These are phyloP conservation scores for Blastocladiella britannica DNA, from an alignment of 192 early-diverging fungal species.

Conservation along the genomic window DNA sequence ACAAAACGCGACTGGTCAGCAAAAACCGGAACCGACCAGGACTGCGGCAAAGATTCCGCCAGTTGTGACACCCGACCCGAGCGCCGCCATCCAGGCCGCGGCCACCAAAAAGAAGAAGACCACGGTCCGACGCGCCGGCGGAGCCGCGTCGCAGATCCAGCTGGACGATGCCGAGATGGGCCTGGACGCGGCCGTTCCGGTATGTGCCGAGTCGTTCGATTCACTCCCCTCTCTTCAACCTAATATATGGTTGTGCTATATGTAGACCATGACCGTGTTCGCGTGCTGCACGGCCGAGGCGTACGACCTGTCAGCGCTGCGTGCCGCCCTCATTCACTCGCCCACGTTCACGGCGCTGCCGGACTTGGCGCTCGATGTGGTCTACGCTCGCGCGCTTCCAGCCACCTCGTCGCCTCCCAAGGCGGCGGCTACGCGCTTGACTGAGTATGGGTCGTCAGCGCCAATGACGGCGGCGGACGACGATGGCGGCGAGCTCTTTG, in stretches of 20 bases:
- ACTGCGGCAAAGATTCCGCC: too few relatives aligned
- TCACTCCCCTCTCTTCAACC: slow-evolving; percentile 21
- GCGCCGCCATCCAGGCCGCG: too few relatives aligned
- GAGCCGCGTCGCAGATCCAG: not conserved
- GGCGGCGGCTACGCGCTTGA: not conserved
- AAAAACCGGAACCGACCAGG: too few relatives aligned
- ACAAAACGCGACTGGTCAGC: too few relatives aligned
- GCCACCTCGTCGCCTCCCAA: slow-evolving; percentile 3
- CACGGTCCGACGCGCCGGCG: slow-evolving; percentile 3
- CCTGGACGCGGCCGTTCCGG: slow-evolving; percentile 19
- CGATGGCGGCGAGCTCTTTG: slow-evolving; percentile 19
- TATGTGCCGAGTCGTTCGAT: slow-evolving; percentile 22
- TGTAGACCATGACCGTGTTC: slow-evolving; percentile 20
- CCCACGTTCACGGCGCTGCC: not conserved
- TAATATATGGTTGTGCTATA: too few relatives aligned
- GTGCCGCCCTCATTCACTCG: not conserved
- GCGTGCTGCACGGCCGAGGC: slow-evolving; percentile 33
- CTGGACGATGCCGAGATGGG: not conserved
- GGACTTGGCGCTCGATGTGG: slow-evolving; percentile 7
- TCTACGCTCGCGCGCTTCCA: not conserved
- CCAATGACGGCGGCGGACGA: not conserved
- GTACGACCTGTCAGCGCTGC: slow-evolving; percentile 11
- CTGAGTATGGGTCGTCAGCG: not conserved
- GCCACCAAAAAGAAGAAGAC: slow-evolving; percentile 3
- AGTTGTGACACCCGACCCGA: too few relatives aligned